phyloP scores from a whole-genome alignment of 345 rosid genomes.

The Salix purpurea region DNA sequence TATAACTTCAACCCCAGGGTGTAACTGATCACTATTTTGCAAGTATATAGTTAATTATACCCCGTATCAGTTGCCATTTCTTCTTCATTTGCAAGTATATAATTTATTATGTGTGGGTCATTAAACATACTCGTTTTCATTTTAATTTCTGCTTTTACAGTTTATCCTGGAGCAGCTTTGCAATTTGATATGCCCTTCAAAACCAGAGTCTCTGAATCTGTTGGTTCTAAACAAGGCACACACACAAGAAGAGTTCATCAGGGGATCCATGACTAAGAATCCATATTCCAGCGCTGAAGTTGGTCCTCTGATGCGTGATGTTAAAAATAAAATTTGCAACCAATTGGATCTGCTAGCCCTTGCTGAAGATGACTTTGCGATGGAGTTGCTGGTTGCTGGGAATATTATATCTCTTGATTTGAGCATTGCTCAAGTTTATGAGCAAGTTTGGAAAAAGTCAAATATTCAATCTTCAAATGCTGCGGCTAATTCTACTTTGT shows the following conservation, averaged over 20 bases:
- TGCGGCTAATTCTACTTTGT: constrained; percentile 50
- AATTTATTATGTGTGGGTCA: background rate
- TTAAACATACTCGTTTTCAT: constrained; percentile 18
- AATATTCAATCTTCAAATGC: constrained; percentile 63
- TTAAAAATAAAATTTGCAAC: constrained; percentile 92
- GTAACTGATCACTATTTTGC: background rate
- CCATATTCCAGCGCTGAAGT: constrained; percentile 96
- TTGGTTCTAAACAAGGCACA: constrained; percentile 91
- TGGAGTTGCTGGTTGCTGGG: constrained; percentile 97
- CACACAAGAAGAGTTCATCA: constrained; percentile 94
- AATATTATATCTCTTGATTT: constrained; percentile 95
- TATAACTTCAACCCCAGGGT: background rate
- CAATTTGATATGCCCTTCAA: constrained; percentile 95
- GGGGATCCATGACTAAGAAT: constrained; percentile 98
- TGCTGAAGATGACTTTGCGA: constrained; percentile 91
- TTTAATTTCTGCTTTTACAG: constrained; percentile 45
- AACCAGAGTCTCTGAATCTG: constrained; percentile 83
- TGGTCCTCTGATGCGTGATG: constrained; percentile 99
- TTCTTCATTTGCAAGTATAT: background rate
- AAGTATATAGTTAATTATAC: background rate
- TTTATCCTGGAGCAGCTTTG: constrained; percentile 98
- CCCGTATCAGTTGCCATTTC: background rate
- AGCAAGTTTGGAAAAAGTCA: constrained; percentile 98
- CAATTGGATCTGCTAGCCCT: constrained; percentile 85
- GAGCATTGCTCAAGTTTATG: constrained; percentile 95